phyloP scores from a whole-genome alignment of 2,329 filamentous ascomycete genomes.

The Scytalidium sp. region DNA sequence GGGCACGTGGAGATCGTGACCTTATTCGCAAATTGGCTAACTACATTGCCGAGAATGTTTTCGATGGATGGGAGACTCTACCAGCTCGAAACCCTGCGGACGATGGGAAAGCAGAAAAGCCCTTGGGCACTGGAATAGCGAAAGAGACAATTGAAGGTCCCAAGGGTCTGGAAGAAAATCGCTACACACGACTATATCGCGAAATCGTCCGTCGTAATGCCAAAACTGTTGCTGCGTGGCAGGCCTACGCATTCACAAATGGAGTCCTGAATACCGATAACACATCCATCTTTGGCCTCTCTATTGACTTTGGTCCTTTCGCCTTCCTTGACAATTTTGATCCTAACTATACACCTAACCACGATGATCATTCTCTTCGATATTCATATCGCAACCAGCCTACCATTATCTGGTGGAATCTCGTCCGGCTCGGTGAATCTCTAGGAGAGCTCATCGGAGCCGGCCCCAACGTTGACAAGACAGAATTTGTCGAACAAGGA shows the following conservation, averaged over 20 bases:
- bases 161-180: slow-evolving; percentile 70
- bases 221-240: slow-evolving; percentile 85
- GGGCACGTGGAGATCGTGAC: slow-evolving; percentile 74
- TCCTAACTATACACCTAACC: slow-evolving; percentile 90
- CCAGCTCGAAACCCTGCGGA: slow-evolving; percentile 57
- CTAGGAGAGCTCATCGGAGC: slow-evolving; percentile 85
- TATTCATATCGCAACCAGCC: slow-evolving; percentile 95
- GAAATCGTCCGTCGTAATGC: slow-evolving; percentile 86
- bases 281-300: slow-evolving; percentile 84
- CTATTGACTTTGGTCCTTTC: slow-evolving; percentile 93
- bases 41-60: slow-evolving; percentile 85
- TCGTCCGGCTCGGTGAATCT: slow-evolving; percentile 85
- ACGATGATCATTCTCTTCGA: slow-evolving; percentile 83
- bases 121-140: slow-evolving; percentile 42
- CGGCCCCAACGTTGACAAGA: slow-evolving; percentile 67
- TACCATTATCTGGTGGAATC: slow-evolving; percentile 97
- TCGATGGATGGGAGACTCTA: slow-evolving; percentile 82
- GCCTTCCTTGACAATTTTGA: slow-evolving; percentile 98
- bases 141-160: slow-evolving; percentile 64
- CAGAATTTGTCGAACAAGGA: slow-evolving; percentile 69
- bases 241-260: slow-evolving; percentile 99
- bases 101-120: slow-evolving; percentile 42
- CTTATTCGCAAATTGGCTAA: slow-evolving; percentile 72
- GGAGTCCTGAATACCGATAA: slow-evolving; percentile 98
- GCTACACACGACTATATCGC: slow-evolving; percentile 82